Conservation (phyloP, 495 filamentous ascomycete species). For the Tuber microsphaerosporum region DNA sequence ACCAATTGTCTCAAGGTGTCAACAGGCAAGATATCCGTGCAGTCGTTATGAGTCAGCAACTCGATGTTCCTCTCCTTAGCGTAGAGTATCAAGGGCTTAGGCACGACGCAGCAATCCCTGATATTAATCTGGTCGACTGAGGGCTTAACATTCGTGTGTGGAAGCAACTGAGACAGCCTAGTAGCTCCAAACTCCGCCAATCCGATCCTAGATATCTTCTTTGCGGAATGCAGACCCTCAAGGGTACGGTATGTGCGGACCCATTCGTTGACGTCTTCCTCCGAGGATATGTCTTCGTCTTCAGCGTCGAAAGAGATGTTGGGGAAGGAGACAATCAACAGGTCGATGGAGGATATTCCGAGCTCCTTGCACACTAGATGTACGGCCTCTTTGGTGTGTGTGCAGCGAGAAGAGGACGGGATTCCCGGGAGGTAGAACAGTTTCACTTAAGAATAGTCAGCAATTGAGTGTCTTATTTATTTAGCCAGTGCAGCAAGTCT, state of each 20-base stretch:
- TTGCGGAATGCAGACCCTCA: conserved; percentile 64
- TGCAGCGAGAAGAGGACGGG: conserved; percentile 22
- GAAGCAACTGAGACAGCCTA: conserved; percentile 61
- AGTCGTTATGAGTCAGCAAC: conserved; percentile 88
- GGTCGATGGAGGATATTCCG: conserved; percentile 65
- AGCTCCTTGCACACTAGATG: conserved; percentile 63
- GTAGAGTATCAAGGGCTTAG: conserved; percentile 74
- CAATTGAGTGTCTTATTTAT: background rate
- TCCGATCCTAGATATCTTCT: conserved; percentile 66
- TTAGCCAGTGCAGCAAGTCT: background rate
- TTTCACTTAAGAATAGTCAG: conserved; percentile 26
- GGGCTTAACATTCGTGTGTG: conserved; percentile 60
- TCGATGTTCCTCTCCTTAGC: conserved; percentile 81
- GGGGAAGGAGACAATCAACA: conserved; percentile 88
- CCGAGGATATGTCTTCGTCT: conserved; percentile 58
- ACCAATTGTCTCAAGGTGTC: conserved; percentile 78
- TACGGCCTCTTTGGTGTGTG: conserved; percentile 47
- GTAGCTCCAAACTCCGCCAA: conserved; percentile 85
- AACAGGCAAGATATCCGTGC: conserved; percentile 76
- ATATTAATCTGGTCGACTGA: conserved; percentile 94
- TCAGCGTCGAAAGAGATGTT: conserved; percentile 89
- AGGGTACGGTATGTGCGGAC: conserved; percentile 62
- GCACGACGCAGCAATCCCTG: conserved; percentile 92
- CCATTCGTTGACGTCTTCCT: conserved; percentile 56
- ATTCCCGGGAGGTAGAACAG: conserved; percentile 38